Conservation (phyloP, 768 basidiomycete species). For the Cystobasidium tubakii region DNA sequence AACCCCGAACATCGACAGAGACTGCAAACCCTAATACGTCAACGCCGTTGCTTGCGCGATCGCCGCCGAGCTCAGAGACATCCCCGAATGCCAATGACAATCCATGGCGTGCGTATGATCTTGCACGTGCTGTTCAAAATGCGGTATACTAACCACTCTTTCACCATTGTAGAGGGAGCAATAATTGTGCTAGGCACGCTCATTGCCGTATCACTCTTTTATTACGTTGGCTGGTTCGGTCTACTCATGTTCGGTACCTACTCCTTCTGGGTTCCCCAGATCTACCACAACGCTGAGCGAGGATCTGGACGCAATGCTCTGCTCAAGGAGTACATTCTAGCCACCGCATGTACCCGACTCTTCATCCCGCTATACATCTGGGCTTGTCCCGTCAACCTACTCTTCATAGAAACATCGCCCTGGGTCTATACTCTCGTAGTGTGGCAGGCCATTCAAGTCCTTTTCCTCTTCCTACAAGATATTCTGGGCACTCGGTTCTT, state of each 20-base stretch:
- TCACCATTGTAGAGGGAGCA: neutral
- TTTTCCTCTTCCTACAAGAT: conserved; percentile 43
- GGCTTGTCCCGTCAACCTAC: conserved; percentile 42
- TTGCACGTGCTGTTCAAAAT: neutral
- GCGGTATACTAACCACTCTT: neutral
- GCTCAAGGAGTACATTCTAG: conserved; percentile 42
- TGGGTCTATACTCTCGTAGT: conserved; percentile 41
- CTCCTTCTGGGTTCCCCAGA: conserved; percentile 43
- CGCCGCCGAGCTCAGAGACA: neutral
- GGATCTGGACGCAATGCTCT: conserved; percentile 42
- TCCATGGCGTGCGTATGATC: neutral
- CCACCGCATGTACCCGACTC: conserved; percentile 41
- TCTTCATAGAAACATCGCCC: conserved; percentile 38
- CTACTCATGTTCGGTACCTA: conserved; percentile 39
- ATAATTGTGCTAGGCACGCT: neutral
- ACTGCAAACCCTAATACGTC: neutral
- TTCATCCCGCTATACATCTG: conserved; percentile 45
- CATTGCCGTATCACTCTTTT: neutral
- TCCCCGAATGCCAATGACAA: neutral
- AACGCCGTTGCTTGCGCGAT: neutral
- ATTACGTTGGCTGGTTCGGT: conserved; percentile 39
- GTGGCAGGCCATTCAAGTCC: conserved; percentile 40
- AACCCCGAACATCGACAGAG: neutral
- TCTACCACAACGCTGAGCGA: conserved; percentile 42
- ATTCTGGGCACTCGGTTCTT: conserved; percentile 42